Evolutionary conservation across 148 eudicot species (phyloP).

Genomic region (Rhododendron williamsianum): DNA sequence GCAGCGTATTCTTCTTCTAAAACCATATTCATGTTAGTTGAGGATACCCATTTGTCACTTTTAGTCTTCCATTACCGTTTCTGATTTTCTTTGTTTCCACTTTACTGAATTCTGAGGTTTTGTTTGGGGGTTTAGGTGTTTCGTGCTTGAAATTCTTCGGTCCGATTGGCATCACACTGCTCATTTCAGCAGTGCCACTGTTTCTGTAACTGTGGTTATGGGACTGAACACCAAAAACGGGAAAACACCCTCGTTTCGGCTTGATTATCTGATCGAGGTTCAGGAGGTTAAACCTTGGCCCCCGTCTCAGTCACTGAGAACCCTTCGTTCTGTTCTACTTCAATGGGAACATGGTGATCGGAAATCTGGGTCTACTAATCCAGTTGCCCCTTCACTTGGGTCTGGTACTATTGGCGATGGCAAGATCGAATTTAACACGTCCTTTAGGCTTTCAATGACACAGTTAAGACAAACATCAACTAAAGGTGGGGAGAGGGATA

Average conservation of each 20-base stretch:
- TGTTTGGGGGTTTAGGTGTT: neutral
- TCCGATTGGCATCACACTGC: neutral
- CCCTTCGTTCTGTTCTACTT: slow-evolving; percentile 61
- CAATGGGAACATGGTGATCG: slow-evolving; percentile 84
- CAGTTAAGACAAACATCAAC: slow-evolving; percentile 47
- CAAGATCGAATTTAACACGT: slow-evolving; percentile 73
- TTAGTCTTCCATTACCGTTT: neutral
- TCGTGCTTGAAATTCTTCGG: neutral
- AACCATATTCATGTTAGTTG: neutral
- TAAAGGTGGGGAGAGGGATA: slow-evolving; percentile 50
- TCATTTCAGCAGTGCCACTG: neutral
- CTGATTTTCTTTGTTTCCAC: neutral
- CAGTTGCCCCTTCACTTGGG: slow-evolving; percentile 58
- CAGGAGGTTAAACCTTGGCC: slow-evolving; percentile 98
- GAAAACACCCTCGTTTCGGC: slow-evolving; percentile 60
- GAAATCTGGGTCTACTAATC: slow-evolving; percentile 56
- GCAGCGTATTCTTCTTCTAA: neutral
- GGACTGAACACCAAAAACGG: slow-evolving; percentile 59
- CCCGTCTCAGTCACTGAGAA: slow-evolving; percentile 72
- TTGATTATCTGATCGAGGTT: slow-evolving; percentile 56
- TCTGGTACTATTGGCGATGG: slow-evolving; percentile 49
- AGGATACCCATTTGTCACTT: neutral
- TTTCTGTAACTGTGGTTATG: slow-evolving; percentile 45
- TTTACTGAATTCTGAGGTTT: neutral
- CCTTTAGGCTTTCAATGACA: slow-evolving; percentile 54